phyloP scores from a whole-genome alignment of 257 asterid species.

The Plantago elongata region DNA sequence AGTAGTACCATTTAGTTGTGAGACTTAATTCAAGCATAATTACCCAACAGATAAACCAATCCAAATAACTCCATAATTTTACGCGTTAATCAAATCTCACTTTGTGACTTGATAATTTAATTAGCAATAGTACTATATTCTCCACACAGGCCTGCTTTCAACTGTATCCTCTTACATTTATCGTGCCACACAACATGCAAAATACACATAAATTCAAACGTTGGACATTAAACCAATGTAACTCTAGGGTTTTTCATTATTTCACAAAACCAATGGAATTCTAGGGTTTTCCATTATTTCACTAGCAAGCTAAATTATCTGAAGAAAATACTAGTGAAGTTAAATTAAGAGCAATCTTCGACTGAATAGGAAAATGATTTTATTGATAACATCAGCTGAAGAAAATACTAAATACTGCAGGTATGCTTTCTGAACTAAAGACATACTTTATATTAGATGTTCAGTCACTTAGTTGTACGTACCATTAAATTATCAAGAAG shows the following conservation, averaged over 20 bases:
- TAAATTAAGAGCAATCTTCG: no score
- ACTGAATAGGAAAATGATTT: background rate
- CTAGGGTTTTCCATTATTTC: background rate
- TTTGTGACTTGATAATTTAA: background rate
- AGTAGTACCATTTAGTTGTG: no score
- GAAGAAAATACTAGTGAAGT: no score
- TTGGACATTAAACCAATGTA: conserved; percentile 16
- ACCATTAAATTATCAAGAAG: background rate
- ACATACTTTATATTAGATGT: background rate
- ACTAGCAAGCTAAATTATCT: background rate
- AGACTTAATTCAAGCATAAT: no score
- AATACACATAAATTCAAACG: conserved; percentile 15
- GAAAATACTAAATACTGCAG: background rate
- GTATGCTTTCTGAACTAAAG: background rate
- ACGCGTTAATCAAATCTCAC: no score
- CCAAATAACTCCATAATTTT: no score
- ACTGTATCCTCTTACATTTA: conserved; percentile 17
- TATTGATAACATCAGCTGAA: background rate
- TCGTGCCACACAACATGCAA: conserved; percentile 9
- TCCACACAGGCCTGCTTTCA: background rate
- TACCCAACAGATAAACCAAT: no score
- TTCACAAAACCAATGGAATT: no score
- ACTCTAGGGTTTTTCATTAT: conserved; percentile 10
- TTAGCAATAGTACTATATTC: background rate
- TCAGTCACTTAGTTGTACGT: background rate